Evolutionary conservation across 208 protist species (phyloP), one percentile per base, ranked within the genome.

Genomic region (Leishmania major): DNA sequence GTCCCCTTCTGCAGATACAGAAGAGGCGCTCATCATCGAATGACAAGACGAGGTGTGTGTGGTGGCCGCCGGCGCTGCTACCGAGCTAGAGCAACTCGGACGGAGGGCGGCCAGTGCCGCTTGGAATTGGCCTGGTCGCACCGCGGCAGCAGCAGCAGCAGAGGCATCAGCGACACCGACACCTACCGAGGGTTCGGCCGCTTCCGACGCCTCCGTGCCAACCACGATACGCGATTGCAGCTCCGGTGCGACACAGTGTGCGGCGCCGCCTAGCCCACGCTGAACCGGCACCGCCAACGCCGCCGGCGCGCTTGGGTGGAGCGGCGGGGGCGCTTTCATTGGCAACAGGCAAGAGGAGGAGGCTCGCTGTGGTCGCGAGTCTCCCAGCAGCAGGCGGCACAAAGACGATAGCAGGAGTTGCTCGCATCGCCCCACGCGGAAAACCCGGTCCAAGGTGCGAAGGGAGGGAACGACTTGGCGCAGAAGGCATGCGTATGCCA

Each of bases 141-240:
- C 77, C 31, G 25, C 17, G 13, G 60, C 49, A 53, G 43, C 69
- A 37, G 40, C 66, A 2, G 69, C 28, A 19, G 37, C 40, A 72
- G 22, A 72, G 49, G 67, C 43, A n/a, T n/a, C 74, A 55, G 31
- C 53, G 31, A 28, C 74, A 7, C 40, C 75, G 57, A 35, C 57
- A 19, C 55, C 57, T 31, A 22, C 57, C 43, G 10, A 5, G 51
- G 35, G 0, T 19, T 47, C 64, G 25, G 31, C 31, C 66, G 28
- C 69, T 45, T 8, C 45, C 37, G 47, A 64, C 17, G 35, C 17
- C 17, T 74, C 71, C 45, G 40, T 43, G 53, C 57, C 71, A 10
- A 86, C 75, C 53, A 86, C 64, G 28, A 86, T 79, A 53, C 83
- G 83, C 19, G 83, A 83, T 31, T 79, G 83, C 75, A 86, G 75